Conservation (phyloP, 1,284 basidiomycete genomes). For the Apiotrichum porosum region DNA sequence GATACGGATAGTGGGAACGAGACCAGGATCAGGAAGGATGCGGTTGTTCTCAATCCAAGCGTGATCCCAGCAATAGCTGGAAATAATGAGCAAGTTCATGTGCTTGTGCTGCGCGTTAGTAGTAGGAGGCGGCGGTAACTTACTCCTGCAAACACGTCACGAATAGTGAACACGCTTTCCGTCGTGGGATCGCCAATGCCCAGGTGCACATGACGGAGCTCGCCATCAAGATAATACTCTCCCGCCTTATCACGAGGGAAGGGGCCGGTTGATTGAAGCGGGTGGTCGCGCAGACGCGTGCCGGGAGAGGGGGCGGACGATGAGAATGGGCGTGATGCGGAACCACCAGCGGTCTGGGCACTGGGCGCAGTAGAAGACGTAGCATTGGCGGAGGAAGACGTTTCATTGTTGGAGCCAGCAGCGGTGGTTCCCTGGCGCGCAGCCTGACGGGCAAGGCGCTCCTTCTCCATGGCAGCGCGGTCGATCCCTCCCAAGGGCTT, state of each 20-base stretch:
- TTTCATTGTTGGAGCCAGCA: not conserved
- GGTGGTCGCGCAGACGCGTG: slow-evolving; percentile 18
- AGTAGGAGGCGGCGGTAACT: slow-evolving; percentile 5
- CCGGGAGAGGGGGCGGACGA: not conserved
- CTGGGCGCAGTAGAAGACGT: not conserved
- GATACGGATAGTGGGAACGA: slow-evolving; percentile 32
- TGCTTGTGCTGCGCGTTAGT: slow-evolving; percentile 38
- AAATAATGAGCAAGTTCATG: slow-evolving; percentile 37
- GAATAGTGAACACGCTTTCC: slow-evolving; percentile 25
- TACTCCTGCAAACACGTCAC: slow-evolving; percentile 34
- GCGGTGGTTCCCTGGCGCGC: slow-evolving; percentile 9
- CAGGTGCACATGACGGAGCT: slow-evolving; percentile 33
- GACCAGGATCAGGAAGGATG: slow-evolving; percentile 25
- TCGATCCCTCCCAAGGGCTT: slow-evolving; percentile 21
- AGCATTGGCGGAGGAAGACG: not conserved
- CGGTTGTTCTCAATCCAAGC: slow-evolving; percentile 29
- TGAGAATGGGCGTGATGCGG: not conserved
- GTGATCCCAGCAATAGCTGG: slow-evolving; percentile 35
- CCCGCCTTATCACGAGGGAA: slow-evolving; percentile 40
- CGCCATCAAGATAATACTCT: slow-evolving; percentile 42
- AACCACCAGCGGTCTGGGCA: not conserved
- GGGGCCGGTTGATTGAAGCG: slow-evolving; percentile 26
- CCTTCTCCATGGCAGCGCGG: slow-evolving; percentile 41
- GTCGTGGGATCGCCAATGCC: slow-evolving; percentile 19
- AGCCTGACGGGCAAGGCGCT: slow-evolving; percentile 38